Conservation (phyloP, 768 basidiomycete genomes). For the Tylopilus rubrobrunneus region DNA sequence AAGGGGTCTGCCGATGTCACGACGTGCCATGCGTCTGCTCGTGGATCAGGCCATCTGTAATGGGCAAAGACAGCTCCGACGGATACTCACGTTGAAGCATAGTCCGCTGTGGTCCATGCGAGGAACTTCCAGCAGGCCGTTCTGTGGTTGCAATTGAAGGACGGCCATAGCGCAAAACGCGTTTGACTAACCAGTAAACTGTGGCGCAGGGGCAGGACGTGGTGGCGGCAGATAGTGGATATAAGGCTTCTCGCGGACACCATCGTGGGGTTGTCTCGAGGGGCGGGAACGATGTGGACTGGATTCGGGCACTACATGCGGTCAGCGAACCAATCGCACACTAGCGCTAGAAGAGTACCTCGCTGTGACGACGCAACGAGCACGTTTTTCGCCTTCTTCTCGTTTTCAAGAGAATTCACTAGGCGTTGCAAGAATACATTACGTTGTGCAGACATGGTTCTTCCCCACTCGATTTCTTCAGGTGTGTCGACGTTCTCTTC, state of each 20-base stretch:
- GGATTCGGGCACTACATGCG: constrained; percentile 20
- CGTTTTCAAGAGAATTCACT: constrained; percentile 50
- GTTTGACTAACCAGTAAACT: constrained; percentile 20
- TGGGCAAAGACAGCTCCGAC: neutral
- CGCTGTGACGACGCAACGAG: constrained; percentile 29
- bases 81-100: constrained; percentile 43
- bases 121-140: constrained; percentile 6
- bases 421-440: constrained; percentile 69
- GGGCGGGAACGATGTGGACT: constrained; percentile 25
- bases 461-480: constrained; percentile 78
- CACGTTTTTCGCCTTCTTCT: constrained; percentile 44
- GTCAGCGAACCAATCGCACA: constrained; percentile 9
- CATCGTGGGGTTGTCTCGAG: constrained; percentile 21
- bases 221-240: constrained; percentile 33
- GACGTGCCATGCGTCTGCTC: constrained; percentile 70
- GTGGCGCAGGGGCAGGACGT: constrained; percentile 16
- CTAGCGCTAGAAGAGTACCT: constrained; percentile 12
- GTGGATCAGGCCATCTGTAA: neutral
- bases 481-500: constrained; percentile 74
- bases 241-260: constrained; percentile 30
- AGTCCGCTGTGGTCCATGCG: constrained; percentile 33
- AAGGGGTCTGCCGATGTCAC: constrained; percentile 62
- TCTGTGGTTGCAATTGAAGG: constrained; percentile 17
- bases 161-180: neutral
- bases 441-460: constrained; percentile 66